Evolutionary conservation across 306 rosid species (phyloP), one percentile per base, ranked within the genome.

Genomic region (Corylus americana): DNA sequence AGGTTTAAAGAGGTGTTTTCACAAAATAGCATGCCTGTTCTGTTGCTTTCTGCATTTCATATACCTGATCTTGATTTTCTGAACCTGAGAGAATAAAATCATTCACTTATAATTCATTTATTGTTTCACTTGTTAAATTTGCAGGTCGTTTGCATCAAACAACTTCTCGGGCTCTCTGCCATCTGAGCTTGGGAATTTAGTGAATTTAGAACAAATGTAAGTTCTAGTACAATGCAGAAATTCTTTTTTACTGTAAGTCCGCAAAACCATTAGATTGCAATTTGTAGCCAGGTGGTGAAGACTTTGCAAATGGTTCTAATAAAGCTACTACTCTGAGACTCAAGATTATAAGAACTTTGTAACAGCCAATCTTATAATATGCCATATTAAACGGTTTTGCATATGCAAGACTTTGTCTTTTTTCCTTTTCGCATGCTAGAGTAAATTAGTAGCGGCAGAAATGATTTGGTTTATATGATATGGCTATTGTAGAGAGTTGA

Each of bases 101-200:
- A 14, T 72, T 51, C 14, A 11, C 11, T 50, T n/a, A 75, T 4
- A 47, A 11, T 14, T 50, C 8, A 25, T 31, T 6, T 18, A 67
- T 29, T 69, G 44, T 13, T 14, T 72, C 73, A 39, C n/a, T 80
- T 80, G 14, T 67, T 55, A 72, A 68, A 77, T 71, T 78, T 87
- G 77, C 68, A 94, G 98, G 67, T 16, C 62, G 31, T 74, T 88
- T 73, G 37, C 47, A 58, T 55, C 93, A 68, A 94, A 92, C 89
- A 94, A 88, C 75, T 92, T 92, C 81, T 81, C 91, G 4, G 97
- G 97, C 42, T 51, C 93, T 82, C 83, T 94, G 13, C 97, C 98
- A 55, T 70, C 89, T 16, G 97, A 92, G 79, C 87, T 94, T 16
- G 98, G 98, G 53, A 77, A 81, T 11, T 79, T 94, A 20, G 47